Evolutionary conservation across 2,329 filamentous ascomycete species (phyloP), one percentile per base, ranked within the genome.

Genomic region (Fusarium sambucinum): DNA sequence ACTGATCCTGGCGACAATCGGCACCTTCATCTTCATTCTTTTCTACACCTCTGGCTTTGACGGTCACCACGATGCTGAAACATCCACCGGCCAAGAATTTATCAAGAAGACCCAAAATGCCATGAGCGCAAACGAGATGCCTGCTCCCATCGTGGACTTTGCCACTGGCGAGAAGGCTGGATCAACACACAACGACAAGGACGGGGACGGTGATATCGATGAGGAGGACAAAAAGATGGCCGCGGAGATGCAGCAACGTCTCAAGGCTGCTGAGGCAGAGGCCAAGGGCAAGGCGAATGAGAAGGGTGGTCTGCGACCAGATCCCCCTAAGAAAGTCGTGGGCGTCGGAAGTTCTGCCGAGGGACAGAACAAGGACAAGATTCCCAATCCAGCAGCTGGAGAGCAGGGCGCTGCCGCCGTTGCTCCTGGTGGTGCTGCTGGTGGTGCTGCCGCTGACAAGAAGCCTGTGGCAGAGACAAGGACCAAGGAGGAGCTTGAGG

Each of bases 31-130:
- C 70, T 84, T 90, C 45, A 81, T 91, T 55, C 82, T 96, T 71
- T 93, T 95, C 82, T 90, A 93, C 77, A 90, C 90, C 21, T 86
- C 85, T n/a, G 85, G 84, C 48, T 81, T 86, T 53, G 84, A 85
- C 59, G 81, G 85, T 50, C 82, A 83, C 33, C 78, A 81, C 63
- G 81, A 82, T 47, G 84, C 79, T 42, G 84, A 85, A 72, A 70
- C 73, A 30, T 77, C 75, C 51, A 79, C 80, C 35, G 72, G 83
- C 3, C 80, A 83, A 42, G 87, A 87, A 72, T 90, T 90, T 70
- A 89, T 89, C 79, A 80, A 83, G 65, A 87, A 85, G 78, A 90
- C 88, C 27, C 81, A 85, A 72, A 80, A 85, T 59, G 87, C 86
- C 11, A 78, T 90, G 72, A 82, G 83, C 61, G 78, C 72, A 52